Conservation (phyloP, 1,284 basidiomycete genomes). For the Trametes hirsuta region DNA sequence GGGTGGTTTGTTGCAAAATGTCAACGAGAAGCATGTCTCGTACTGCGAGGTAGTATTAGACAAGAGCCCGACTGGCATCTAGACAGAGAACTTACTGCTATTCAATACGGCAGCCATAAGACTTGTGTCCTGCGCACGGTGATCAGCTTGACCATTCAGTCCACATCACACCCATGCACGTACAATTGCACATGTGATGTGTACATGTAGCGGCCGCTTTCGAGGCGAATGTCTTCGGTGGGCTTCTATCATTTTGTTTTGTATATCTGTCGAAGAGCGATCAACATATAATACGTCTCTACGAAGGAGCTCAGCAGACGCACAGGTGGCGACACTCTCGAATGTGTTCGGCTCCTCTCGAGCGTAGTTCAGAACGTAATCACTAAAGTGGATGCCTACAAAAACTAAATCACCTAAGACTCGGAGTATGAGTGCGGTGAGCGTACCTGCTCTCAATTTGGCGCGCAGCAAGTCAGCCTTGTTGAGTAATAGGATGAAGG, state of each 20-base stretch:
- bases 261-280: conserved; percentile 43
- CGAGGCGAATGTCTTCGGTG: conserved; percentile 52
- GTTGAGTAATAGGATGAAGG: conserved; percentile 63
- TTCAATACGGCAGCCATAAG: conserved; percentile 50
- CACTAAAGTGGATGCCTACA: conserved; percentile 49
- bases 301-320: conserved; percentile 26
- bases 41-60: conserved; percentile 35
- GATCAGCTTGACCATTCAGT: background rate
- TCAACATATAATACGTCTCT: background rate
- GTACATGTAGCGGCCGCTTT: conserved; percentile 52
- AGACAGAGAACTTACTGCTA: conserved; percentile 41
- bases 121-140: conserved; percentile 39
- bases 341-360: conserved; percentile 52
- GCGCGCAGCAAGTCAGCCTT: conserved; percentile 60
- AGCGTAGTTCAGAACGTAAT: conserved; percentile 54
- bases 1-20: conserved; percentile 28
- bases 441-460: conserved; percentile 49
- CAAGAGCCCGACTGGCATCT: too few relatives aligned
- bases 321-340: conserved; percentile 56
- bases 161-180: background rate
- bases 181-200: conserved; percentile 57
- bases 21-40: conserved; percentile 40
- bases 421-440: background rate
- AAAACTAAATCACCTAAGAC: background rate
- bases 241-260: conserved; percentile 52